Evolutionary conservation across 1,284 basidiomycete species (phyloP), one percentile per base, ranked within the genome.

Genomic region (Cryptococcus sp.): DNA sequence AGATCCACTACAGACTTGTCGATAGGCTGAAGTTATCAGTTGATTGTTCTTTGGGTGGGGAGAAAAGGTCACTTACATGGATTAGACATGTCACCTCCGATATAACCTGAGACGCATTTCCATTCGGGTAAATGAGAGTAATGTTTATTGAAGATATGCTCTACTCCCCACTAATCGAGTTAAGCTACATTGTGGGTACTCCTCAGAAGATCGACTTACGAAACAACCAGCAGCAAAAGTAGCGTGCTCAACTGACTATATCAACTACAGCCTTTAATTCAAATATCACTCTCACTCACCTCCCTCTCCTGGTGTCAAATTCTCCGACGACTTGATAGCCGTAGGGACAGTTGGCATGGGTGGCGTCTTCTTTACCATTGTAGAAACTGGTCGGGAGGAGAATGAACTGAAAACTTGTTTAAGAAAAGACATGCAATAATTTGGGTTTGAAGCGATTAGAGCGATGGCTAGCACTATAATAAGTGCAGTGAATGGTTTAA

Each of bases 111-210:
- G 8, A 80, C 72, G 0, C 88, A 88, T 67, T 82, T 84, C 61
- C 90, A 75, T 50, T 73, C 60, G 6, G 77, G 73, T 6, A 78
- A 61, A 56, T 77, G 70, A 35, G 86, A 84, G 76, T 83, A 90
- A 70, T 90, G 82, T 77, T 89, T 88, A 56, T 89, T 74, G 76
- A 91, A 91, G 67, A 91, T 87, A 70, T 92, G 88, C 62, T 91
- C 88, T 32, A 87, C 86, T 37, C 89, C 89, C 89, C 89, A 91
- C 76, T 77, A 32, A 33, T 14, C 32, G 15, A 38, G 7, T 7
- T 8, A n/a, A 23, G n/a, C 13, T 23, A 14, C 7, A 10, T 30
- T 34, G 13, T 36, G 57, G 23, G 23, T 23, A 23, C 23, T 23
- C 23, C 23, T 36, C 51, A 34, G 23, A 35, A 14, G 43, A 43